Evolutionary conservation across 192 early-diverging fungal genomes (phyloP).

Genomic region (Gryganskiella cystojenkinii): DNA sequence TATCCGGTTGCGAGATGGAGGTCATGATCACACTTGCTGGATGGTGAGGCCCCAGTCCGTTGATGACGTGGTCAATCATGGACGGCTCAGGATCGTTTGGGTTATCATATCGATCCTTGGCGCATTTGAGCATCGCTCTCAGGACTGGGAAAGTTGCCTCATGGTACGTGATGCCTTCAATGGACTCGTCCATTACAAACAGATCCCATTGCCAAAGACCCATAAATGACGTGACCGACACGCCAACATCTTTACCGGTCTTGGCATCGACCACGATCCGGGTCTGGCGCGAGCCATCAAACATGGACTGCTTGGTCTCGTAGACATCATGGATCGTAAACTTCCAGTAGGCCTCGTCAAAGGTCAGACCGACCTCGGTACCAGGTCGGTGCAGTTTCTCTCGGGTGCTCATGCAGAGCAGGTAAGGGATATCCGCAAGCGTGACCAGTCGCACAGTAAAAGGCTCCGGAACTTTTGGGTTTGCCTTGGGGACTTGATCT

Average conservation of each 20-base stretch:
- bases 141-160: neutral
- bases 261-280: conserved; percentile 13
- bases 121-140: neutral
- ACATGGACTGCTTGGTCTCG: too few relatives aligned
- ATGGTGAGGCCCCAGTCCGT: neutral
- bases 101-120: neutral
- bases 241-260: conserved; percentile 13
- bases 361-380: conserved; percentile 2
- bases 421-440: conserved; percentile 21
- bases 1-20: neutral
- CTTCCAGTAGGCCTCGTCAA: conserved; percentile 21
- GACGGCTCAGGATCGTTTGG: neutral
- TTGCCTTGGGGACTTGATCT: too few relatives aligned
- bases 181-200: conserved; percentile 4
- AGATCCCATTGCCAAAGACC: conserved; percentile 13
- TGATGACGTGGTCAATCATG: neutral
- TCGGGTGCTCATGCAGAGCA: conserved; percentile 7
- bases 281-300: conserved; percentile 5
- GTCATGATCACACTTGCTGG: conserved; percentile 11
- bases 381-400: conserved; percentile 7
- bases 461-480: neutral
- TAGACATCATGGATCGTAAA: conserved; percentile 15
- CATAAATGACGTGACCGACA: neutral
- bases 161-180: neutral
- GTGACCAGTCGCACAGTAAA: conserved; percentile 23